Base-by-base conservation (phyloP, 2,329 filamentous ascomycete genomes). In the Aspergillus carbonarius region DNA sequence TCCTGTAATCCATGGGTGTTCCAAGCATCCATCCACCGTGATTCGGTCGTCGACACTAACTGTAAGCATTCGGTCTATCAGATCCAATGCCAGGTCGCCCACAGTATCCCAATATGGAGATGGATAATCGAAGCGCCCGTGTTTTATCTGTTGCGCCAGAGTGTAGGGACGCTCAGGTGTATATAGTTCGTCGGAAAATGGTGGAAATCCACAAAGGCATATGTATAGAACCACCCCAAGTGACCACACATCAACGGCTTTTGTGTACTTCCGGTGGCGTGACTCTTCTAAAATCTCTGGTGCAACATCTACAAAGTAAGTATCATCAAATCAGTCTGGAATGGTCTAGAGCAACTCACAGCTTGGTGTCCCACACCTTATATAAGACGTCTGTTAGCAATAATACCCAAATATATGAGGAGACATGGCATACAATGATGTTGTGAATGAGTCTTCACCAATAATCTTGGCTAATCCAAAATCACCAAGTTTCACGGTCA, bases 391-490 rank as follows among this genome's bases (percentile, higher is more conserved):
- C 13, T 34, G n/a, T 52, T 32, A 49, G 49, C 23, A 58, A 35
- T 34, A 15, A n/a, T 32, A 20, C 1, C 7, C 15, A 42, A 42
- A 7, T 4, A 54, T 30, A 7, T 13, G 32, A 15, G 35, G 17
- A 25, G 17, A 27, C 13, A 15, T 39, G 60, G 75, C 81, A 72
- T 76, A 95, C 63, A 99, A 80, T 0, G 95, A 98, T 0, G 93
- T 97, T 1, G 95, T 98, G 72, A 99, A 99, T 0, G 93, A 97
- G 72, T 97, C 92, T 74, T 99, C 95, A 62, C 96, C 96, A 65
- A 99, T 96, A 65, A 99, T 98, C 78, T 99, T 99, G 42, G 95
- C 93, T 37, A 99, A 83, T 47, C 95, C 95, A 76, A 99, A 99
- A 75, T 99, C 95, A 18, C 93, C 95, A 61, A 99, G 79, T 77